Percentiles rank a stretch among this genome's conserved stretches.
These are phyloP conservation scores for Scopulariopsis brevicaulis DNA, from an alignment of 2,329 filamentous ascomycete species.

Conservation along the genomic window DNA sequence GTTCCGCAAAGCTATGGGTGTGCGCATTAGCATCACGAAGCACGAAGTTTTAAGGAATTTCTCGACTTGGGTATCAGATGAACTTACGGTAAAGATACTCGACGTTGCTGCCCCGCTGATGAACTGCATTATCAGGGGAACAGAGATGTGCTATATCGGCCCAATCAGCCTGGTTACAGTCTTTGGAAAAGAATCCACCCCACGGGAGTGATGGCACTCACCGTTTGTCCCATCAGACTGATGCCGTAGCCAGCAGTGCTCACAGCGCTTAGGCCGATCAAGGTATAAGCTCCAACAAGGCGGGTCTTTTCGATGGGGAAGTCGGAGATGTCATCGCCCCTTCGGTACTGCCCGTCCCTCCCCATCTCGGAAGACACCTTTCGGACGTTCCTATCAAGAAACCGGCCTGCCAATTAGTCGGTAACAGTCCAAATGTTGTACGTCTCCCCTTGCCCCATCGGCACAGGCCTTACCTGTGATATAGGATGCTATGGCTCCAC, in stretches of 20 bases:
- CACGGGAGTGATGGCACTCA: background rate
- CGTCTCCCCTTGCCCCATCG: no score
- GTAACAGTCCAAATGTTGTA: no score
- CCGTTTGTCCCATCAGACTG: background rate
- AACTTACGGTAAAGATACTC: slow-evolving; percentile 6
- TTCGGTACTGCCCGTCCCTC: background rate
- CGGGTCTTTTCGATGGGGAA: slow-evolving; percentile 1
- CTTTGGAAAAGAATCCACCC: background rate
- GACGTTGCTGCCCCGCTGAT: slow-evolving; percentile 7
- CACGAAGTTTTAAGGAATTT: background rate
- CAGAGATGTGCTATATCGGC: slow-evolving; percentile 4
- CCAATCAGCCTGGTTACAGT: background rate
- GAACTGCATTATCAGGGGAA: slow-evolving; percentile 9
- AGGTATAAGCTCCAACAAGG: slow-evolving; percentile 1
- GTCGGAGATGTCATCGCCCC: slow-evolving; percentile 2
- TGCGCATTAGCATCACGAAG: background rate
- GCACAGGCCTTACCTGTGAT: background rate
- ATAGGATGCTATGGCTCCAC: background rate
- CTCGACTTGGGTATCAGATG: background rate
- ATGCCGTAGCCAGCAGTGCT: slow-evolving; percentile 2
- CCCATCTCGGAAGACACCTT: background rate
- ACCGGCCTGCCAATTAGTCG: background rate
- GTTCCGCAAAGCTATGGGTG: slow-evolving; percentile 4
- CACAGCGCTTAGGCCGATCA: slow-evolving; percentile 1
- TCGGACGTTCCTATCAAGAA: background rate